phyloP scores from a whole-genome alignment of 768 basidiomycete genomes.

The Zangia roseola region DNA sequence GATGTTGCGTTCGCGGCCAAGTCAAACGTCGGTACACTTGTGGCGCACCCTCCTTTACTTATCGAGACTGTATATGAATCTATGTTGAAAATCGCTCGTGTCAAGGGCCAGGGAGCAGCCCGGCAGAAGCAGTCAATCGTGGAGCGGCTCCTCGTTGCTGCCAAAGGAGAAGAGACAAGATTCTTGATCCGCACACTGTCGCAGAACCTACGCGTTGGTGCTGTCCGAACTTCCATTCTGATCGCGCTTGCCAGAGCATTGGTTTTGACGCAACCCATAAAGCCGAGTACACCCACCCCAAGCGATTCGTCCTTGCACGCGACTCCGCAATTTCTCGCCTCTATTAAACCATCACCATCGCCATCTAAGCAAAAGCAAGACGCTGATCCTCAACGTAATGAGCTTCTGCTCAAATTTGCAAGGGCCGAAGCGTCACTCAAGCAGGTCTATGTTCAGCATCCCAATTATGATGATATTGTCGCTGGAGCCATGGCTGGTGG shows the following conservation, averaged over 20 bases:
- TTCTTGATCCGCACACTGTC: constrained; percentile 76
- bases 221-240: constrained; percentile 79
- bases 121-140: constrained; percentile 77
- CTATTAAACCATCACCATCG: constrained; percentile 14
- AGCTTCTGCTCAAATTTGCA: constrained; percentile 43
- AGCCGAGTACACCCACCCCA: constrained; percentile 17
- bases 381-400: constrained; percentile 31
- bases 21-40: constrained; percentile 67
- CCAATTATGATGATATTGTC: constrained; percentile 71
- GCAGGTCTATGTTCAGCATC: constrained; percentile 75
- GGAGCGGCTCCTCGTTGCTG: constrained; percentile 78
- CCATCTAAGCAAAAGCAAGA: constrained; percentile 30
- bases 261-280: constrained; percentile 52
- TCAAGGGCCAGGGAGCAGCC: constrained; percentile 74
- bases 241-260: constrained; percentile 78
- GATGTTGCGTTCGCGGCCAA: constrained; percentile 88
- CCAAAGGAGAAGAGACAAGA: constrained; percentile 84
- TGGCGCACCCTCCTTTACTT: constrained; percentile 67
- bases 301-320: constrained; percentile 30
- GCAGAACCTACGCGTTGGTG: constrained; percentile 82
- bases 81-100: constrained; percentile 61
- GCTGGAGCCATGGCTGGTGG: constrained; percentile 58
- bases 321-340: constrained; percentile 18
- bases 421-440: constrained; percentile 65
- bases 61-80: constrained; percentile 66